These are phyloP conservation scores for Juglanconis oblonga DNA, from an alignment of 2,329 filamentous ascomycete species.

Conservation along the genomic window DNA sequence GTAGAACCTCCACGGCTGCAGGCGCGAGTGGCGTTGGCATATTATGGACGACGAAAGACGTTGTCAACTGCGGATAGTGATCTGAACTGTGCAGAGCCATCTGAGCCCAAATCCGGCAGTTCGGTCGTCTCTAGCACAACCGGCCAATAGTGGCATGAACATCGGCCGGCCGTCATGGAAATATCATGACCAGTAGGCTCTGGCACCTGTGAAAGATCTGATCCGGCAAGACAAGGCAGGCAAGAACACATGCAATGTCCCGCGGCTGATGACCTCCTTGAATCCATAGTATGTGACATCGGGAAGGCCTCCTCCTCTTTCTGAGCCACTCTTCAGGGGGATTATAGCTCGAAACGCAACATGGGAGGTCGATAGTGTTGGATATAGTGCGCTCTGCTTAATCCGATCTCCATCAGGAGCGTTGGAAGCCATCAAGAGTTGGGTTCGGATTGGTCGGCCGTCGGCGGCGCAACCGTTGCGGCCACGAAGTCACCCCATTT, in stretches of 20 bases:
- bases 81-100: background rate
- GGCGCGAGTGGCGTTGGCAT: background rate
- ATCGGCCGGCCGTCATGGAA: background rate
- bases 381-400: background rate
- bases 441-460: background rate
- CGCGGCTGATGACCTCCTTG: background rate
- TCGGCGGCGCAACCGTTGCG: background rate
- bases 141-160: background rate
- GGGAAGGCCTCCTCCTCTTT: background rate
- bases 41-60: background rate
- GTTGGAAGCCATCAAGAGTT: background rate
- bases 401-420: background rate
- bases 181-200: background rate
- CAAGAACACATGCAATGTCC: background rate
- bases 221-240: background rate
- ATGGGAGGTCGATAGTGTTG: background rate
- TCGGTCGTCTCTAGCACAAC: background rate
- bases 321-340: background rate
- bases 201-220: background rate
- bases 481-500: background rate
- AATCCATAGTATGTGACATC: background rate
- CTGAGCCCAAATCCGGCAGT: background rate
- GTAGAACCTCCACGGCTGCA: background rate
- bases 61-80: background rate
- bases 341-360: background rate